phyloP scores from a whole-genome alignment of 768 basidiomycete genomes.

The Leccinum longicurvipes region DNA sequence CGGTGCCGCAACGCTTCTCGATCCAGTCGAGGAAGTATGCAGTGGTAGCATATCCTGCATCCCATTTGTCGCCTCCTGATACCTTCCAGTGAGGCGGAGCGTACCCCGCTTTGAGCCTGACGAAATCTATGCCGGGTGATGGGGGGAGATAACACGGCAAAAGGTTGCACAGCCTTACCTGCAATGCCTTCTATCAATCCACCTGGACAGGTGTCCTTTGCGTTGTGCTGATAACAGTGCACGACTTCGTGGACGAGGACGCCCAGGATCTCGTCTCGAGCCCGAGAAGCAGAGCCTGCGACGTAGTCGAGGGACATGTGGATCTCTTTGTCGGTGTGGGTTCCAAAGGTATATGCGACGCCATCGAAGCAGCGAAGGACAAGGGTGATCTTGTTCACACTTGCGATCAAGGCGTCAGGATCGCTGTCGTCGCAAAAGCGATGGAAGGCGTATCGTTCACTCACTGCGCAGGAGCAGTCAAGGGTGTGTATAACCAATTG shows the following conservation, averaged over 20 bases:
- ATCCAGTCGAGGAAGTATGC: slow-evolving; percentile 74
- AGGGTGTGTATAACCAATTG: slow-evolving; percentile 42
- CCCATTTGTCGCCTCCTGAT: slow-evolving; percentile 53
- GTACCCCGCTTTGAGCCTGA: slow-evolving; percentile 57
- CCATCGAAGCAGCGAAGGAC: slow-evolving; percentile 66
- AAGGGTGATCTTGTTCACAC: slow-evolving; percentile 53
- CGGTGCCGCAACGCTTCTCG: slow-evolving; percentile 49
- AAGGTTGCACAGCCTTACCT: slow-evolving; percentile 45
- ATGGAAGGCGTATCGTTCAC: slow-evolving; percentile 11
- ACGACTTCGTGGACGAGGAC: slow-evolving; percentile 76
- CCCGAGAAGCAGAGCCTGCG: slow-evolving; percentile 37
- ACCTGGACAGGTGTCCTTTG: slow-evolving; percentile 53
- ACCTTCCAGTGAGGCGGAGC: slow-evolving; percentile 70
- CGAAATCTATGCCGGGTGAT: slow-evolving; percentile 50
- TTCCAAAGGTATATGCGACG: slow-evolving; percentile 65
- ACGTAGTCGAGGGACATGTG: slow-evolving; percentile 70
- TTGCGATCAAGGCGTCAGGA: slow-evolving; percentile 23
- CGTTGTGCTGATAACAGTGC: slow-evolving; percentile 76
- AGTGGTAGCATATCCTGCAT: slow-evolving; percentile 71
- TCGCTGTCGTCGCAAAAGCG: neutral
- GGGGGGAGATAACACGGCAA: neutral
- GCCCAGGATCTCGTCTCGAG: slow-evolving; percentile 62
- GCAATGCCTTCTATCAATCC: slow-evolving; percentile 81
- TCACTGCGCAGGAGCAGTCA: slow-evolving; percentile 47
- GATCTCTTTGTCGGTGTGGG: slow-evolving; percentile 62